phyloP scores from a whole-genome alignment of 2,329 filamentous ascomycete genomes.

The Hansfordia pulvinata region DNA sequence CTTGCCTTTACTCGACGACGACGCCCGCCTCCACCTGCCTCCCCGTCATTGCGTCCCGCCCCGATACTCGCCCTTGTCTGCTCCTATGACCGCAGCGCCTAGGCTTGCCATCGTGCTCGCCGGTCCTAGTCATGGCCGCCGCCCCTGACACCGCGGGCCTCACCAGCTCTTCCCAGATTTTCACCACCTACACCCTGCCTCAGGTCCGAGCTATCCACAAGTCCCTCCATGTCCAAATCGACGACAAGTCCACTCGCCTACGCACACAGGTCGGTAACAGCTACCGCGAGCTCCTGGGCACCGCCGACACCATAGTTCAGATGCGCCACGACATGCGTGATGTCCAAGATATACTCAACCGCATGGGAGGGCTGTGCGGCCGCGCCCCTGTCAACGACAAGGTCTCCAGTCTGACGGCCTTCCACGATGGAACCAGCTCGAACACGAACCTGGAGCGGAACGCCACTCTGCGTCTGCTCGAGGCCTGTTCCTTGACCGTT shows the following conservation, averaged over 20 bases:
- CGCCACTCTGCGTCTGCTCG: slow-evolving; percentile 34
- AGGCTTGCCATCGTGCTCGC: not conserved
- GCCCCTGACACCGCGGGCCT: slow-evolving; percentile 31
- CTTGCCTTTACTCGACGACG: too few relatives aligned
- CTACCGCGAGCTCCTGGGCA: slow-evolving; percentile 83
- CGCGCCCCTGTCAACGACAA: slow-evolving; percentile 56
- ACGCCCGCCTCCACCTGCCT: too few relatives aligned
- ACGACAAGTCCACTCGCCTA: slow-evolving; percentile 48
- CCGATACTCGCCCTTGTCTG: too few relatives aligned
- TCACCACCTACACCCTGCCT: slow-evolving; percentile 43
- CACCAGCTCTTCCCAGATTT: slow-evolving; percentile 38
- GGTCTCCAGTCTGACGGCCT: slow-evolving; percentile 37
- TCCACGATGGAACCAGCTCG: slow-evolving; percentile 18
- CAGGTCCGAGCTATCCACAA: slow-evolving; percentile 52
- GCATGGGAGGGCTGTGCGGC: slow-evolving; percentile 67
- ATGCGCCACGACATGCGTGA: slow-evolving; percentile 71
- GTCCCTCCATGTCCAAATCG: slow-evolving; percentile 41
- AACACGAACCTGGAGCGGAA: slow-evolving; percentile 13
- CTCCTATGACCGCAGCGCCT: too few relatives aligned
- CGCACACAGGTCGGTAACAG: slow-evolving; percentile 51
- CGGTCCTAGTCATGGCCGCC: slow-evolving; percentile 12
- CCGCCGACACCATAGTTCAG: slow-evolving; percentile 82
- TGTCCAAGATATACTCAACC: slow-evolving; percentile 57
- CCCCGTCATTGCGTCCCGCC: too few relatives aligned
- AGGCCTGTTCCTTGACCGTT: slow-evolving; percentile 34